Evolutionary conservation across 1,284 basidiomycete species (phyloP).

Genomic region (Sporisorium graminicola): DNA sequence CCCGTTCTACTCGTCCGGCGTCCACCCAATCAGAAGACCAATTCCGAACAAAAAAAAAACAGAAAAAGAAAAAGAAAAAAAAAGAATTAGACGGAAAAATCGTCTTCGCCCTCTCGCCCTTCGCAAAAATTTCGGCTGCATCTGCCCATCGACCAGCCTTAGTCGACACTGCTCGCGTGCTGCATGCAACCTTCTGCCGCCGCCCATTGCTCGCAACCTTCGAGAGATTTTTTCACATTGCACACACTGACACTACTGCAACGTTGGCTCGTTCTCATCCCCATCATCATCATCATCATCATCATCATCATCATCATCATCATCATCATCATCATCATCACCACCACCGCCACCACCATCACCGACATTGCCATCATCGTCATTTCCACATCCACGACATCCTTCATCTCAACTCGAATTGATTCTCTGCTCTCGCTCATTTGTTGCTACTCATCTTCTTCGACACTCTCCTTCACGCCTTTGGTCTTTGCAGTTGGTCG

Average conservation of each 20-base stretch:
- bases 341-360: slow-evolving; percentile 8
- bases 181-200: background rate
- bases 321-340: slow-evolving; percentile 16
- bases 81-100: slow-evolving; percentile 15
- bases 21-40: slow-evolving; percentile 24
- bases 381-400: background rate
- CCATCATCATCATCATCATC: slow-evolving; percentile 18
- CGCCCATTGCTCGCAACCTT: slow-evolving; percentile 1
- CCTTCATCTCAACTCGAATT: background rate
- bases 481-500: background rate
- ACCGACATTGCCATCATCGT: slow-evolving; percentile 11
- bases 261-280: background rate
- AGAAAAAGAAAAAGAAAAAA: slow-evolving; percentile 5
- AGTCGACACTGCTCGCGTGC: slow-evolving; percentile 7
- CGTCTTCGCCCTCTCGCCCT: too few species aligned
- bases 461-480: slow-evolving; percentile 5
- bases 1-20: slow-evolving; percentile 9
- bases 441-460: background rate
- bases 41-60: too few species aligned
- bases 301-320: slow-evolving; percentile 4
- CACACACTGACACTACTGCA: background rate
- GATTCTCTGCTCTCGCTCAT: background rate
- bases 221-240: slow-evolving; percentile 14
- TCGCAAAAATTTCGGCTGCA: slow-evolving; percentile 31
- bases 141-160: background rate